Conservation (phyloP, 495 filamentous ascomycete species). For the Penicillium dipodomyicola region DNA sequence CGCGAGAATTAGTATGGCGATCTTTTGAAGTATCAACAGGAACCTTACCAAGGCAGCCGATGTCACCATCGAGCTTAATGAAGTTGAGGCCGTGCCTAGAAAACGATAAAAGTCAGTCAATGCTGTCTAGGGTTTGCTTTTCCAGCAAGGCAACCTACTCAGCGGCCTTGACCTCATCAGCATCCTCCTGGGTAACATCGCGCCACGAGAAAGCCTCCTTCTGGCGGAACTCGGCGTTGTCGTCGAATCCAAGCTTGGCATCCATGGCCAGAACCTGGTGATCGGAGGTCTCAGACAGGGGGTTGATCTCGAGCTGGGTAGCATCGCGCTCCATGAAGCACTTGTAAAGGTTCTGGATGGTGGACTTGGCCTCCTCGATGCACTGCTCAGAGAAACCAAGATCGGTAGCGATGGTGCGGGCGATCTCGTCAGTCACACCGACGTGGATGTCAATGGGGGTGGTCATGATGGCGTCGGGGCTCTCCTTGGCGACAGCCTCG, state of each 20-base stretch:
- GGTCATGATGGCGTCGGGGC: conserved; percentile 89
- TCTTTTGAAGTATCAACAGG: not conserved
- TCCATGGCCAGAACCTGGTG: conserved; percentile 99
- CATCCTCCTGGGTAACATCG: conserved; percentile 91
- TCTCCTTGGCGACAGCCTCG: conserved; percentile 96
- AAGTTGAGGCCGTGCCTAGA: conserved; percentile 81
- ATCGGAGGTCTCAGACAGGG: conserved; percentile 92
- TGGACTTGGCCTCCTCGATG: conserved; percentile 87
- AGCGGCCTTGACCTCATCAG: conserved; percentile 95
- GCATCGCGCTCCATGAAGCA: conserved; percentile 97
- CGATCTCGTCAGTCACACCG: conserved; percentile 94
- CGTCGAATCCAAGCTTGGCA: conserved; percentile 95
- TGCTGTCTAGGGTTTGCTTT: not conserved
- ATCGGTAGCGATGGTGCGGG: conserved; percentile 81
- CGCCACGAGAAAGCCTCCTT: conserved; percentile 93
- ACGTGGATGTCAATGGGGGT: conserved; percentile 90
- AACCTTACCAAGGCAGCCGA: conserved; percentile 75
- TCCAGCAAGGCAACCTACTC: conserved; percentile 50
- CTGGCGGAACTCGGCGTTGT: conserved; percentile 98
- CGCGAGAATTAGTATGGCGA: conserved; percentile 21
- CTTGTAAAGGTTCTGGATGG: conserved; percentile 98
- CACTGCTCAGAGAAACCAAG: conserved; percentile 97
- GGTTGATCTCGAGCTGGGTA: conserved; percentile 99
- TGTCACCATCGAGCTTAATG: conserved; percentile 99
- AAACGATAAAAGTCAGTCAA: conserved; percentile 19